Conservation (phyloP, 1,284 basidiomycete genomes). For the Trichosporon ovoides region DNA sequence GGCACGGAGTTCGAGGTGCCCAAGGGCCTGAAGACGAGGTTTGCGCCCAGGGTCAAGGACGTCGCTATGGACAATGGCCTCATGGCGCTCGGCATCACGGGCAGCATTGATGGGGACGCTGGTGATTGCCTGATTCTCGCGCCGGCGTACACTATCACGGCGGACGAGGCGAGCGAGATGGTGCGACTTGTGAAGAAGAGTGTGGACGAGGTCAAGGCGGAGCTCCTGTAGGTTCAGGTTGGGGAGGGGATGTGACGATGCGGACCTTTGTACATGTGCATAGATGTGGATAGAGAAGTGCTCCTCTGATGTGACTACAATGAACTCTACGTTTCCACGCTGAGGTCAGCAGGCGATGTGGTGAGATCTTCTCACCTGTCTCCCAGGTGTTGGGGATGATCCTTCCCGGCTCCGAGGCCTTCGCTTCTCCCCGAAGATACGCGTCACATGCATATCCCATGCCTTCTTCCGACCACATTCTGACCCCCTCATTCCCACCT, state of each 20-base stretch:
- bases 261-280: too few species aligned
- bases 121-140: conserved; percentile 30
- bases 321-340: too few species aligned
- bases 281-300: too few species aligned
- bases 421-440: too few species aligned
- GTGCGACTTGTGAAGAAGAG: conserved; percentile 18
- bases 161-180: conserved; percentile 24
- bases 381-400: too few species aligned
- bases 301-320: too few species aligned
- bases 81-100: conserved; percentile 23
- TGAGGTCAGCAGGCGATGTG: too few species aligned
- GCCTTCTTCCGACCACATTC: too few species aligned
- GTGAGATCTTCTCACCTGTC: too few species aligned
- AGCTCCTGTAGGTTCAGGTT: conserved; percentile 5
- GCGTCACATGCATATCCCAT: too few species aligned
- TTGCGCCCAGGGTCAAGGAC: conserved; percentile 29
- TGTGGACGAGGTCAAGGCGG: conserved; percentile 12
- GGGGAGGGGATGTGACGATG: too few species aligned
- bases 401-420: too few species aligned
- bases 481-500: not conserved
- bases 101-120: conserved; percentile 27
- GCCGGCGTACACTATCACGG: conserved; percentile 28
- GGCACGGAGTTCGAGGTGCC: conserved; percentile 31
- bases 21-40: conserved; percentile 20
- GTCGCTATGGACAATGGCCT: conserved; percentile 28